phyloP scores from a whole-genome alignment of 164 flowering plant species.

The Piper longum region DNA sequence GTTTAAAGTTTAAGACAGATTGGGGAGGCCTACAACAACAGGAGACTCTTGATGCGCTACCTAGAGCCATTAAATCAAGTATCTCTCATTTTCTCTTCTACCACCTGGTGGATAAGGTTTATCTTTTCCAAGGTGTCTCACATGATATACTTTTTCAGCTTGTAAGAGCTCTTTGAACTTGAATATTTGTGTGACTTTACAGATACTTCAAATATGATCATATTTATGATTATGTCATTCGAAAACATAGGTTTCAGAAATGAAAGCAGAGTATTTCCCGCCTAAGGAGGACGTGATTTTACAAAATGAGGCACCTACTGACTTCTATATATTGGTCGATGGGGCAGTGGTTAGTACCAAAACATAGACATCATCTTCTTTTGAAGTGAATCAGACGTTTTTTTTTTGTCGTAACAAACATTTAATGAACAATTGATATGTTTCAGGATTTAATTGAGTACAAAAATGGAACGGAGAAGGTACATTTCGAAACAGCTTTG shows the following conservation, averaged over 20 bases:
- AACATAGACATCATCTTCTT: background rate
- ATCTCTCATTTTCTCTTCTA: constrained; percentile 79
- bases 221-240: background rate
- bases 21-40: constrained; percentile 90
- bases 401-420: too few species aligned
- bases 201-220: too few species aligned
- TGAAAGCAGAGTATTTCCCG: constrained; percentile 90
- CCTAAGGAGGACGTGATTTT: constrained; percentile 88
- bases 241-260: constrained; percentile 63
- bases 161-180: constrained; percentile 29
- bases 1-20: constrained; percentile 80
- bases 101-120: constrained; percentile 55
- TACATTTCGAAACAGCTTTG: background rate
- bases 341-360: constrained; percentile 64
- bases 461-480: constrained; percentile 64
- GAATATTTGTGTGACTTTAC: background rate
- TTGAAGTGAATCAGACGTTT: background rate
- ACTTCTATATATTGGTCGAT: constrained; percentile 66
- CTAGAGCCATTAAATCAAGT: constrained; percentile 90
- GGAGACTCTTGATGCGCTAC: constrained; percentile 74
- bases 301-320: constrained; percentile 96
- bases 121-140: constrained; percentile 82
- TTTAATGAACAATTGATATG: constrained; percentile 3
- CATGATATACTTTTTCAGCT: constrained; percentile 79
- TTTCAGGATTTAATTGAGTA: constrained; percentile 52